phyloP scores from a whole-genome alignment of 768 basidiomycete genomes.

The Boletellus sp. region DNA sequence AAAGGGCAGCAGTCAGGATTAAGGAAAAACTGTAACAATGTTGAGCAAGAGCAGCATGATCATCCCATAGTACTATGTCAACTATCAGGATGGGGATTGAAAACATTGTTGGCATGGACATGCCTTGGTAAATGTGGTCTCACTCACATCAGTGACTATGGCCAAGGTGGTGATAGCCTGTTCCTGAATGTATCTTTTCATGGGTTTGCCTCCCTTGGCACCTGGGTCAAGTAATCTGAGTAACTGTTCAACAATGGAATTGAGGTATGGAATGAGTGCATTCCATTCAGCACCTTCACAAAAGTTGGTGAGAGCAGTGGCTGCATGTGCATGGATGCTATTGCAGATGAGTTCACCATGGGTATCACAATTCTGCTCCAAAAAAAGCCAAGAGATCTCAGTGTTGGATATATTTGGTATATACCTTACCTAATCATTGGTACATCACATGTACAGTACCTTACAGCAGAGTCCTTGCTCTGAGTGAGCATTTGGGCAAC shows the following conservation, averaged over 20 bases:
- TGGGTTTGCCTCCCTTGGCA: conserved; percentile 38
- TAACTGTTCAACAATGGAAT: conserved; percentile 66
- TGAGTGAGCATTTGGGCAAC: too few species aligned
- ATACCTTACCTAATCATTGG: too few species aligned
- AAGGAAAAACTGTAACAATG: too few species aligned
- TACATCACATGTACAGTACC: too few species aligned
- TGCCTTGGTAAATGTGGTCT: conserved; percentile 72
- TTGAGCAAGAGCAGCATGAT: conserved; percentile 81
- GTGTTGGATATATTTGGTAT: too few species aligned
- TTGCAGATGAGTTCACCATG: background rate
- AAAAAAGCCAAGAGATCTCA: too few species aligned
- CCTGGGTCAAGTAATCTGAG: conserved; percentile 57
- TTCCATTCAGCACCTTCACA: conserved; percentile 81
- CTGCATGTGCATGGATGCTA: conserved; percentile 85
- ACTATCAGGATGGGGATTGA: background rate
- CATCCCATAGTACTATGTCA: conserved; percentile 58
- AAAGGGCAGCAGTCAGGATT: too few species aligned
- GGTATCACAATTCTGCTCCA: too few species aligned
- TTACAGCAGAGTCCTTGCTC: too few species aligned
- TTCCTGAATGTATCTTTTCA: conserved; percentile 72
- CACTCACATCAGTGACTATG: conserved; percentile 86
- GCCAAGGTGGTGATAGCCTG: conserved; percentile 85
- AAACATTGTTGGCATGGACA: background rate
- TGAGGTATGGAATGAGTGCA: conserved; percentile 72
- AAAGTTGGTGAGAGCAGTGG: conserved; percentile 86